Conservation (phyloP, 495 filamentous ascomycete species). For the Clohesyomyces aquaticus region DNA sequence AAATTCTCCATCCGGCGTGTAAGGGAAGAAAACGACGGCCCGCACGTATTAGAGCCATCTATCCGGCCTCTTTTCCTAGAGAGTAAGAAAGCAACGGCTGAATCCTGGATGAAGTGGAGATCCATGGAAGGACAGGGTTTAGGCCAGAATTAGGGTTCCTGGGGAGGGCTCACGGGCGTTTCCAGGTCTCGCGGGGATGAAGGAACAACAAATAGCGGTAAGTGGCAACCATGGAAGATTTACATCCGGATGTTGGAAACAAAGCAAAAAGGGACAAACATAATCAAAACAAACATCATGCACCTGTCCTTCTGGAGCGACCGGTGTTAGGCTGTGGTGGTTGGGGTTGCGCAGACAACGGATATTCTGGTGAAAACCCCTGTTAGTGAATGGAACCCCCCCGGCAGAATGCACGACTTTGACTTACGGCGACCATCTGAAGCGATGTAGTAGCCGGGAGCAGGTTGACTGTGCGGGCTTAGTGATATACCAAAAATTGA, state of each 20-base stretch:
- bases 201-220: slow-evolving; percentile 30
- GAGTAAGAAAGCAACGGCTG: not conserved
- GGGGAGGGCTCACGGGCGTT: slow-evolving; percentile 20
- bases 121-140: not conserved
- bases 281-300: slow-evolving; percentile 1
- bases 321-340: not conserved
- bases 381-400: slow-evolving; percentile 11
- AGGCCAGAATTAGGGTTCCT: slow-evolving; percentile 24
- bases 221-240: slow-evolving; percentile 33
- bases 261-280: slow-evolving; percentile 8
- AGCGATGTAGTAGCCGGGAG: slow-evolving; percentile 38
- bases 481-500: slow-evolving; percentile 40
- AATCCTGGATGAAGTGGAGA: slow-evolving; percentile 5
- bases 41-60: slow-evolving; percentile 13
- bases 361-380: slow-evolving; percentile 26
- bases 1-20: not conserved
- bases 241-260: slow-evolving; percentile 26
- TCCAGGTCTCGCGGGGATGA: slow-evolving; percentile 20
- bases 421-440: slow-evolving; percentile 41
- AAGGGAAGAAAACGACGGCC: not conserved
- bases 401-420: not conserved
- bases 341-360: slow-evolving; percentile 14
- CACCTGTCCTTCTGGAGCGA: not conserved
- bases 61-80: slow-evolving; percentile 21
- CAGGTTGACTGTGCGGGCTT: slow-evolving; percentile 33